Evolutionary conservation across 192 early-diverging fungal species (phyloP).

Genomic region (Coemansia sp.): DNA sequence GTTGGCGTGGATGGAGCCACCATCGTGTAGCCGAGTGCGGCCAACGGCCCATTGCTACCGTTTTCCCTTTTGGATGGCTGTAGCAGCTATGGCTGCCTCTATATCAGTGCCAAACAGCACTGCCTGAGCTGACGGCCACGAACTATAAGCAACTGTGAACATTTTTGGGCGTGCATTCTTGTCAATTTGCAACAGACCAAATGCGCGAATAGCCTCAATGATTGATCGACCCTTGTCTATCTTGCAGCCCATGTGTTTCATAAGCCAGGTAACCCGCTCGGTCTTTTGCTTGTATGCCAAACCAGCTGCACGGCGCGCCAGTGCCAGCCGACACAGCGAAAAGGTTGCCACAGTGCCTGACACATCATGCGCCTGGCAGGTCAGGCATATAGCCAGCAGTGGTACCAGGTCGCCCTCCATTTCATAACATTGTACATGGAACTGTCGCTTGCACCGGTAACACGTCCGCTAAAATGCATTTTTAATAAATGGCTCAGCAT

Average conservation of each 20-base stretch:
- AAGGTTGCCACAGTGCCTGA: neutral
- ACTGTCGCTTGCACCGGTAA: slow-evolving; percentile 28
- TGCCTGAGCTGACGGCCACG: neutral
- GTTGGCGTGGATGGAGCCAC: too few species aligned
- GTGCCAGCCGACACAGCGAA: slow-evolving; percentile 17
- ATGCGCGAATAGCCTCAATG: neutral
- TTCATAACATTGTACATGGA: slow-evolving; percentile 30
- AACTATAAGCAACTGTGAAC: neutral
- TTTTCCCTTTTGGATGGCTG: neutral
- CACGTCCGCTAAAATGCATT: slow-evolving; percentile 26
- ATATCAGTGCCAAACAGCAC: slow-evolving; percentile 28
- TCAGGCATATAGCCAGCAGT: slow-evolving; percentile 16
- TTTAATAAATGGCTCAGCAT: neutral
- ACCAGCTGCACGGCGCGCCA: slow-evolving; percentile 16
- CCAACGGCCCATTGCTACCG: too few species aligned
- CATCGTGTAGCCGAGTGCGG: too few species aligned
- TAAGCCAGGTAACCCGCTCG: slow-evolving; percentile 3
- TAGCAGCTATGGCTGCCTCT: neutral
- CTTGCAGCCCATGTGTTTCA: slow-evolving; percentile 10
- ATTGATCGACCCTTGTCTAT: neutral
- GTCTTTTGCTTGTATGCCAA: neutral
- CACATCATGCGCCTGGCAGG: slow-evolving; percentile 16
- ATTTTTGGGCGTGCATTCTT: slow-evolving; percentile 4
- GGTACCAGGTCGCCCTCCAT: neutral
- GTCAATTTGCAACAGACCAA: slow-evolving; percentile 25